A percentile compares a stretch with the other conserved stretches of the same genome.
phyloP scores from a whole-genome alignment of 768 basidiomycete species.

The Candolleomyces efflorescens region DNA sequence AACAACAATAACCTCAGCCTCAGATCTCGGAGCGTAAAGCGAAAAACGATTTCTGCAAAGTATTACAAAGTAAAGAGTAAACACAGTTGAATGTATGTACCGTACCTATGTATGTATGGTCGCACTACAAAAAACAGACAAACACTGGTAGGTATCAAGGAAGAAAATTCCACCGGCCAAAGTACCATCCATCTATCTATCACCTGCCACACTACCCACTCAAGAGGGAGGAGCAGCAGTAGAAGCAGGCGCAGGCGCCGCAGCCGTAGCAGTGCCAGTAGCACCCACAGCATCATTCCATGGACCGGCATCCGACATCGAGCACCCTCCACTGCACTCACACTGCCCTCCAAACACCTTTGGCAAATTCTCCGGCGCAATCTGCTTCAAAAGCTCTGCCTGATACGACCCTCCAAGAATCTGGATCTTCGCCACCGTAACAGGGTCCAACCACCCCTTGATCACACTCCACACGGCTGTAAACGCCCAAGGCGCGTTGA shows the following conservation, averaged over 20 bases:
- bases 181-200: background rate
- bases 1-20: background rate
- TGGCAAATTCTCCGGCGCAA: conserved; percentile 80
- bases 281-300: conserved; percentile 51
- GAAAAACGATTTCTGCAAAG: background rate
- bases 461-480: conserved; percentile 82
- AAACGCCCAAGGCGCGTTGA: conserved; percentile 96
- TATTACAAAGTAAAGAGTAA: background rate
- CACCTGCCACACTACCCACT: background rate
- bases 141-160: background rate
- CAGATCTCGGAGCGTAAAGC: too few relatives aligned
- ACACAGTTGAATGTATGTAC: conserved; percentile 1
- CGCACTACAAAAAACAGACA: background rate
- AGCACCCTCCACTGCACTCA: conserved; percentile 75
- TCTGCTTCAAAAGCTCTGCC: conserved; percentile 74
- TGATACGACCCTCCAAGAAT: conserved; percentile 79
- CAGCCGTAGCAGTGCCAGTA: background rate
- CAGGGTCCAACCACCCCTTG: conserved; percentile 93
- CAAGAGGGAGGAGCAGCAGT: background rate
- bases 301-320: conserved; percentile 85
- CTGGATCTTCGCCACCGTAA: conserved; percentile 92
- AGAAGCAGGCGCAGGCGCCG: background rate
- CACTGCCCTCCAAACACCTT: conserved; percentile 83
- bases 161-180: background rate
- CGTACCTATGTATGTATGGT: background rate